Conservation (phyloP, 1,284 basidiomycete species). For the Boletellus deceptivus region DNA sequence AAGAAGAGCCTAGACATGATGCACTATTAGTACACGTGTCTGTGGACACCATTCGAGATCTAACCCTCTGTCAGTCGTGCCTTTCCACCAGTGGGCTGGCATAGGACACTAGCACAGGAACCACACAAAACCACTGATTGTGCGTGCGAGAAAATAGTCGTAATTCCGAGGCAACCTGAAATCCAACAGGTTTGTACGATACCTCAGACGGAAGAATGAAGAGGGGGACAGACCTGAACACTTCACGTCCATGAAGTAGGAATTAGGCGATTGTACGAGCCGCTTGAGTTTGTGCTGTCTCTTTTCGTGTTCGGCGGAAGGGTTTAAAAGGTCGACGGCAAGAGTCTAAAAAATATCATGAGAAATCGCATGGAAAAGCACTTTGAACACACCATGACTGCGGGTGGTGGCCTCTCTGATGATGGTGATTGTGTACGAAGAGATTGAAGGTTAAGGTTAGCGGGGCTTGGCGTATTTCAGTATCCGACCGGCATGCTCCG, state of each 20-base stretch:
- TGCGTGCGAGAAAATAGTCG: slow-evolving; percentile 94
- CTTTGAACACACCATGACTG: slow-evolving; percentile 18
- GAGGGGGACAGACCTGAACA: slow-evolving; percentile 75
- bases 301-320: slow-evolving; percentile 83
- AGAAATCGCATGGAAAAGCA: slow-evolving; percentile 1
- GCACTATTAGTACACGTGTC: slow-evolving; percentile 5
- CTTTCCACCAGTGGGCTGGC: slow-evolving; percentile 99
- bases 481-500: slow-evolving; percentile 23
- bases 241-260: slow-evolving; percentile 99
- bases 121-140: slow-evolving; percentile 92
- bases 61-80: slow-evolving; percentile 96
- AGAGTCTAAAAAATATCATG: slow-evolving; percentile 67
- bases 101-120: slow-evolving; percentile 92
- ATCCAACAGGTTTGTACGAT: slow-evolving; percentile 4
- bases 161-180: slow-evolving; percentile 90
- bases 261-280: slow-evolving; percentile 96
- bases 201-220: slow-evolving; percentile 9
- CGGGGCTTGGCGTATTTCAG: slow-evolving; percentile 19
- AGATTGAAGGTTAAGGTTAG: slow-evolving; percentile 26
- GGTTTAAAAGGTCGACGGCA: slow-evolving; percentile 98
- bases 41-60: slow-evolving; percentile 33
- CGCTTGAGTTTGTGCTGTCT: slow-evolving; percentile 99
- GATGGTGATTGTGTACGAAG: slow-evolving; percentile 27
- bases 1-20: slow-evolving; percentile 66
- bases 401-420: slow-evolving; percentile 7